Conservation (phyloP, 2,329 filamentous ascomycete species). For the Exophiala calicioides region DNA sequence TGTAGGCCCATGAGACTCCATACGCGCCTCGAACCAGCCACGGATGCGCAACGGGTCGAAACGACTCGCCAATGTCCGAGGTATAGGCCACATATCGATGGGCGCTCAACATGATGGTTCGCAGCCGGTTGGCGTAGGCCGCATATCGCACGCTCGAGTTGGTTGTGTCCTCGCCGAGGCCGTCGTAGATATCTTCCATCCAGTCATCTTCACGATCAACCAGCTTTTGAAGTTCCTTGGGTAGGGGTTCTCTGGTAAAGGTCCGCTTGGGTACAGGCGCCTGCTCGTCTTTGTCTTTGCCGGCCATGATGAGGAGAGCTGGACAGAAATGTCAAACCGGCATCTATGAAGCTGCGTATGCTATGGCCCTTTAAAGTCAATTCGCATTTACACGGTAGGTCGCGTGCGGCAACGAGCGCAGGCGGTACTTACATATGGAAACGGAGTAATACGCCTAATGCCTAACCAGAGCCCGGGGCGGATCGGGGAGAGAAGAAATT, state of each 20-base stretch:
- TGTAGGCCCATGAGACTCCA: slow-evolving; percentile 87
- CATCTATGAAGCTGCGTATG: slow-evolving; percentile 2
- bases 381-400: slow-evolving; percentile 1
- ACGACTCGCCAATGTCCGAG: slow-evolving; percentile 93
- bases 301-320: slow-evolving; percentile 17
- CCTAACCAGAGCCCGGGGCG: too few species aligned
- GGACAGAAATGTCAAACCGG: background rate
- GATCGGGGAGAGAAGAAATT: too few species aligned
- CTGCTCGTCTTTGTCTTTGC: slow-evolving; percentile 14
- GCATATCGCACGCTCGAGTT: slow-evolving; percentile 87
- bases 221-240: slow-evolving; percentile 57
- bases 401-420: slow-evolving; percentile 1
- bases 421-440: background rate
- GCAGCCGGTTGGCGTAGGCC: slow-evolving; percentile 81
- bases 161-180: slow-evolving; percentile 71
- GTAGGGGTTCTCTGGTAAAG: slow-evolving; percentile 55
- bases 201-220: slow-evolving; percentile 68
- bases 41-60: slow-evolving; percentile 88
- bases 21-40: slow-evolving; percentile 80
- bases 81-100: slow-evolving; percentile 98
- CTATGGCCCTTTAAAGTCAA: background rate
- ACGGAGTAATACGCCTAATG: too few species aligned
- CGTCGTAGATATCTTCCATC: slow-evolving; percentile 75
- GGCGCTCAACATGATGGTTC: slow-evolving; percentile 83
- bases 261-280: slow-evolving; percentile 13